A percentile compares a stretch with the other conserved stretches of the same genome.
Conservation (phyloP, 2,329 filamentous ascomycete genomes). For the Colletotrichum lini region DNA sequence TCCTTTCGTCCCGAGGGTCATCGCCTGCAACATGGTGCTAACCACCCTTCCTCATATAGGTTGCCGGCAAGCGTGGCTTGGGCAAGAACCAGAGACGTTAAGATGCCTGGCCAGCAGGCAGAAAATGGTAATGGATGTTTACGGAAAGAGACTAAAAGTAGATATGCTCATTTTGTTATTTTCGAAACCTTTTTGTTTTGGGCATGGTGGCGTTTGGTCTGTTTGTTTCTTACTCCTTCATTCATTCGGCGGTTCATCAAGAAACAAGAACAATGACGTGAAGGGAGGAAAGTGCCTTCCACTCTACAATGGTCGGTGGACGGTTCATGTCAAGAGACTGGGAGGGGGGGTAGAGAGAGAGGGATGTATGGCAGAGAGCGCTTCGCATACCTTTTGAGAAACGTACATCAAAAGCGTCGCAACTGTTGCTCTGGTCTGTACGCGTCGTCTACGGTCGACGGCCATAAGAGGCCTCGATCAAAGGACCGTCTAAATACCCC, state of each 20-base stretch:
- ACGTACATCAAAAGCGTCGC: conserved; percentile 22
- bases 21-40: conserved; percentile 47
- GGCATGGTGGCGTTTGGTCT: conserved; percentile 36
- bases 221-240: conserved; percentile 21
- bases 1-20: not conserved
- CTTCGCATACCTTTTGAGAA: conserved; percentile 18
- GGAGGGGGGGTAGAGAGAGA: not conserved
- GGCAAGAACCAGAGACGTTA: conserved; percentile 87
- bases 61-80: conserved; percentile 92
- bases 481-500: conserved; percentile 35
- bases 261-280: not conserved
- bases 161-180: conserved; percentile 28
- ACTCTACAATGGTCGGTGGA: not conserved
- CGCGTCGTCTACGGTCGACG: not conserved
- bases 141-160: conserved; percentile 40
- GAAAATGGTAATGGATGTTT: conserved; percentile 30
- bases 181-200: conserved; percentile 7
- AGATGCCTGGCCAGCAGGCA: conserved; percentile 43
- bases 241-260: conserved; percentile 1
- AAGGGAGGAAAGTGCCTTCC: not conserved
- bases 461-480: conserved; percentile 12
- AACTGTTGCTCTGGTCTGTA: not conserved
- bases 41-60: conserved; percentile 63
- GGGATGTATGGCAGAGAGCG: not conserved
- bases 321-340: not conserved